Percentiles rank a stretch among this genome's conserved stretches.
Evolutionary conservation across 1,284 basidiomycete genomes (phyloP).

Genomic region (Leccinum cinnamomeum): DNA sequence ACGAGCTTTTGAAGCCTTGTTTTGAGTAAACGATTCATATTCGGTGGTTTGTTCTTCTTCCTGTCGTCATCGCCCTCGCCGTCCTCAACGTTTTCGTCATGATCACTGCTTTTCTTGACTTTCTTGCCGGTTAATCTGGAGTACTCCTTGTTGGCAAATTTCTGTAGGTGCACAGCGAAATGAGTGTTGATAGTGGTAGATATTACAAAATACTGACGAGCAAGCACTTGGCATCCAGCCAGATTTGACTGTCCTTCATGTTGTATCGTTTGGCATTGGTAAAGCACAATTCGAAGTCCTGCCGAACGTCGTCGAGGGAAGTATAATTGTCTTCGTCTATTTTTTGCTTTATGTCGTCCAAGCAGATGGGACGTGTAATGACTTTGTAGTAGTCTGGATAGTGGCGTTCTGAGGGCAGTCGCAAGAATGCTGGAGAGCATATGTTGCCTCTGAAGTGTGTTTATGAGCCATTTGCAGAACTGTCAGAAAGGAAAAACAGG

Average conservation of each 20-base stretch:
- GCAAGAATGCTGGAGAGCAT: slow-evolving; percentile 72
- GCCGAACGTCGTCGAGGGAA: slow-evolving; percentile 68
- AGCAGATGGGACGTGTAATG: slow-evolving; percentile 76
- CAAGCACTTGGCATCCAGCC: slow-evolving; percentile 75
- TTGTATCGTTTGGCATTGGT: slow-evolving; percentile 92
- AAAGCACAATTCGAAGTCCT: slow-evolving; percentile 86
- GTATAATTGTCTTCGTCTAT: slow-evolving; percentile 67
- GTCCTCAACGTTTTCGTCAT: slow-evolving; percentile 43
- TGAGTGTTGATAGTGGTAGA: slow-evolving; percentile 1
- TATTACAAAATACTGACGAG: slow-evolving; percentile 37
- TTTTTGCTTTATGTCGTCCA: slow-evolving; percentile 84
- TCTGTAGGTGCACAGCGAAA: slow-evolving; percentile 43
- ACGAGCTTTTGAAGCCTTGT: slow-evolving; percentile 62
- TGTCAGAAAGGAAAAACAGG: slow-evolving; percentile 35
- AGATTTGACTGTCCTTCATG: slow-evolving; percentile 82
- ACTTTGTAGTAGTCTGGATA: slow-evolving; percentile 90
- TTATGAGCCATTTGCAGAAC: slow-evolving; percentile 27
- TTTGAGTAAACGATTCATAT: slow-evolving; percentile 61
- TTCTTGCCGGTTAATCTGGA: slow-evolving; percentile 52
- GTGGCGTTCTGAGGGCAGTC: slow-evolving; percentile 70
- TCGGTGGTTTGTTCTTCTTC: slow-evolving; percentile 60
- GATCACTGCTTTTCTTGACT: slow-evolving; percentile 44
- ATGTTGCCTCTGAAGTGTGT: slow-evolving; percentile 54
- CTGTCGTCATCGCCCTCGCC: slow-evolving; percentile 44
- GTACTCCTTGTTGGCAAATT: slow-evolving; percentile 66